Evolutionary conservation across 768 basidiomycete species (phyloP).

Genomic region (Agaricus sinodeliciosus): DNA sequence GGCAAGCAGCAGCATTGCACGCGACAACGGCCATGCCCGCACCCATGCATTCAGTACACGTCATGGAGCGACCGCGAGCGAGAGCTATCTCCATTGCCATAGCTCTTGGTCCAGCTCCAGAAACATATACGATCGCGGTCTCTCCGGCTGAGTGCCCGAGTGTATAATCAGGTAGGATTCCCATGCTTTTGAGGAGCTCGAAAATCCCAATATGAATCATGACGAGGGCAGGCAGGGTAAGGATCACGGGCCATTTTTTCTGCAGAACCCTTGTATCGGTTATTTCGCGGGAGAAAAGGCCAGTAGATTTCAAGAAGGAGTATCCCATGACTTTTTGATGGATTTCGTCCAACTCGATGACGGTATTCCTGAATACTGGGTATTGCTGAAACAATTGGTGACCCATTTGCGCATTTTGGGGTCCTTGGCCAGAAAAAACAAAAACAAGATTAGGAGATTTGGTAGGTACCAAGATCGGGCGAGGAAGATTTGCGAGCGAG

Average conservation of each 20-base stretch:
- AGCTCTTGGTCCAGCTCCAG: slow-evolving; percentile 31
- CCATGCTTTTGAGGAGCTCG: slow-evolving; percentile 30
- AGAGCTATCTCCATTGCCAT: slow-evolving; percentile 39
- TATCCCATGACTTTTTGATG: slow-evolving; percentile 23
- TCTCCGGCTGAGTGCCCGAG: slow-evolving; percentile 47
- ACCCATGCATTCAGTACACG: slow-evolving; percentile 22
- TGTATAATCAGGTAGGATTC: slow-evolving; percentile 29
- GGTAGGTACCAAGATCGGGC: slow-evolving; percentile 21
- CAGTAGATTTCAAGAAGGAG: slow-evolving; percentile 29
- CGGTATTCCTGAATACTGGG: slow-evolving; percentile 29
- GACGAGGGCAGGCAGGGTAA: slow-evolving; percentile 34
- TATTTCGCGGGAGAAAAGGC: slow-evolving; percentile 24
- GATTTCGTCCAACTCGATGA: slow-evolving; percentile 30
- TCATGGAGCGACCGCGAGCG: slow-evolving; percentile 32
- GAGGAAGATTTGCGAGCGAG: slow-evolving; percentile 19
- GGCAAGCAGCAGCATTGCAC: slow-evolving; percentile 24
- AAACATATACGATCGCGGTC: slow-evolving; percentile 35
- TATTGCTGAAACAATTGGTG: slow-evolving; percentile 22
- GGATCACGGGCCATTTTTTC: slow-evolving; percentile 25
- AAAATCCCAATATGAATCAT: slow-evolving; percentile 41
- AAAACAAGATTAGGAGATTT: slow-evolving; percentile 24
- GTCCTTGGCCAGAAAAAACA: slow-evolving; percentile 21
- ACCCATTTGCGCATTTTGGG: slow-evolving; percentile 23
- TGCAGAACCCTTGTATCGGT: slow-evolving; percentile 12
- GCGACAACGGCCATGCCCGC: slow-evolving; percentile 39